Evolutionary conservation across 768 basidiomycete genomes (phyloP).

Genomic region (Tulasnella sp.): DNA sequence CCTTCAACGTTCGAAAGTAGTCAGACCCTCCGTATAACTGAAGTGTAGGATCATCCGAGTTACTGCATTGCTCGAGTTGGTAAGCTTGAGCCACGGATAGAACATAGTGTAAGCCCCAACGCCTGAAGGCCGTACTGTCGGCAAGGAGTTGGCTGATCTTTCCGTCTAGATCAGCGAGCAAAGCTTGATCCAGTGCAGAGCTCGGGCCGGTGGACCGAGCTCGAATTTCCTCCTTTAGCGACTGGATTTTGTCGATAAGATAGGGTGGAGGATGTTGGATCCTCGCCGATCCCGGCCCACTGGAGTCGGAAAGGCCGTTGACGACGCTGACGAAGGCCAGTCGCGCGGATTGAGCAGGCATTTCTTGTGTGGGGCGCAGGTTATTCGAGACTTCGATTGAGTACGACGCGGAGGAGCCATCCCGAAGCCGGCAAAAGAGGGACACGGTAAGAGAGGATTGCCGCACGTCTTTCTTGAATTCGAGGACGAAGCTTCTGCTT

Average conservation of each 20-base stretch:
- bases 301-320: background rate
- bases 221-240: background rate
- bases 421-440: background rate
- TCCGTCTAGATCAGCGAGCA: conserved; percentile 10
- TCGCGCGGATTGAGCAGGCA: background rate
- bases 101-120: conserved; percentile 22
- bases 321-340: background rate
- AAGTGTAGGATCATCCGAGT: conserved; percentile 20
- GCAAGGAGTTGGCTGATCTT: background rate
- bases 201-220: no score
- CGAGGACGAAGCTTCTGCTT: background rate
- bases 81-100: conserved; percentile 19
- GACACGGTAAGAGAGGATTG: background rate
- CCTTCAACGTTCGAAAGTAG: background rate
- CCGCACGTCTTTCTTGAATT: background rate
- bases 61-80: conserved; percentile 14
- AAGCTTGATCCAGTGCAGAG: conserved; percentile 8
- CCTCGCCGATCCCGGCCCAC: background rate
- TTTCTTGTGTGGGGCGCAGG: background rate
- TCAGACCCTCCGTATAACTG: background rate
- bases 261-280: background rate
- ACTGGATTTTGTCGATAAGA: background rate
- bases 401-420: background rate
- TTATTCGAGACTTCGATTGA: background rate
- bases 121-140: background rate